Conservation (phyloP, 163 green algal species). For the Scenedesmus sp. region DNA sequence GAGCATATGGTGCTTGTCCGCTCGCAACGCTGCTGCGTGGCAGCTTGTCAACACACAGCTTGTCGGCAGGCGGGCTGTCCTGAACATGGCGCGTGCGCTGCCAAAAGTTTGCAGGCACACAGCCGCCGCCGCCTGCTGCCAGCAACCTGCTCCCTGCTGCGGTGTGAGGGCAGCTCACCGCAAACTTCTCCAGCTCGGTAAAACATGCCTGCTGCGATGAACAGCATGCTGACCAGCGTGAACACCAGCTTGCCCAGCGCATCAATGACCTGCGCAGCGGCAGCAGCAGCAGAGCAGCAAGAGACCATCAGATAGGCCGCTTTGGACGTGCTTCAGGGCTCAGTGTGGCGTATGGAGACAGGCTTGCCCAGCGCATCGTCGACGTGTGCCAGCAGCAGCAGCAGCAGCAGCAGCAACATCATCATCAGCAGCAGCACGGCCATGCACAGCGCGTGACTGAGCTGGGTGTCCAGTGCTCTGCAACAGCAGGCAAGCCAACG, state of each 20-base stretch:
- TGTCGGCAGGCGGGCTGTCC: too few species aligned
- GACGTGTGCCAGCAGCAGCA: neutral
- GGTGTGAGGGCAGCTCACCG: neutral
- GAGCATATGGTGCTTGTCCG: neutral
- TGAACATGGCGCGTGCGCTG: too few species aligned
- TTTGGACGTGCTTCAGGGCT: too few species aligned
- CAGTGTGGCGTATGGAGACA: neutral
- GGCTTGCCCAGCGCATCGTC: constrained; percentile 19
- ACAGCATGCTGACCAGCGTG: constrained; percentile 45
- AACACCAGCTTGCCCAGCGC: constrained; percentile 43
- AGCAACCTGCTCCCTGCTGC: neutral
- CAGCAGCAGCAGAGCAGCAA: neutral
- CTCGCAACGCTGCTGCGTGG: neutral
- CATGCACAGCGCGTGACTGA: neutral
- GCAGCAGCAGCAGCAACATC: neutral
- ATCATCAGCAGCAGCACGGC: neutral
- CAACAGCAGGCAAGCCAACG: too few species aligned
- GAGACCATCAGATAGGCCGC: too few species aligned
- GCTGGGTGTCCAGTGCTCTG: too few species aligned
- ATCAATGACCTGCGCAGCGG: neutral
- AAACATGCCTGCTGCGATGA: constrained; percentile 53
- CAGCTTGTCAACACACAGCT: neutral
- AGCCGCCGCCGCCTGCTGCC: too few species aligned
- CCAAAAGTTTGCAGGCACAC: too few species aligned
- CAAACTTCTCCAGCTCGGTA: constrained; percentile 51